Evolutionary conservation across 1,139 yeast genomes (phyloP).

Genomic region (Taiozyma sp.): DNA sequence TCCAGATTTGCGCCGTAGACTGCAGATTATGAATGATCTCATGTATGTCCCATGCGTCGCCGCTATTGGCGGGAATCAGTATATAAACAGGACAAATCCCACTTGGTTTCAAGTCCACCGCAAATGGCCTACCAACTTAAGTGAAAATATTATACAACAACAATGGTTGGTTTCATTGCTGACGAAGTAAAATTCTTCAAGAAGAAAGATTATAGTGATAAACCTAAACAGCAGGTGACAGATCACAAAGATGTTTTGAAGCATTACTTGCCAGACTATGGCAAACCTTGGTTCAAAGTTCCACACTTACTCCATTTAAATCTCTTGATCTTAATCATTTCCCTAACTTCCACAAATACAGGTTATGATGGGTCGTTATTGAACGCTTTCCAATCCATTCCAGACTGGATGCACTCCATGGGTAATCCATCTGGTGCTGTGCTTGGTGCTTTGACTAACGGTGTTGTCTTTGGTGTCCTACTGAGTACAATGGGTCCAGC

Average conservation of each 20-base stretch:
- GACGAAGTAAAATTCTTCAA: slow-evolving; percentile 20
- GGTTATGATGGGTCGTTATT: slow-evolving; percentile 52
- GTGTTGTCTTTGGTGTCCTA: slow-evolving; percentile 46
- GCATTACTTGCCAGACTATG: slow-evolving; percentile 25
- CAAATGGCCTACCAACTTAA: no score
- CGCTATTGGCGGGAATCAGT: neutral
- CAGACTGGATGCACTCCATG: slow-evolving; percentile 33
- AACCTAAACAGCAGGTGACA: slow-evolving; percentile 1
- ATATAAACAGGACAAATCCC: neutral
- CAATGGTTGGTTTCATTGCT: slow-evolving; percentile 21
- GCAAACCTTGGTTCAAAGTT: slow-evolving; percentile 30
- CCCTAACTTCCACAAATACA: slow-evolving; percentile 42
- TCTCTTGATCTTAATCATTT: slow-evolving; percentile 33
- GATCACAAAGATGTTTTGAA: slow-evolving; percentile 11
- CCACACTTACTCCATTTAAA: slow-evolving; percentile 36
- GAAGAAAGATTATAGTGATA: slow-evolving; percentile 4
- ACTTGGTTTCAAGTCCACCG: no score
- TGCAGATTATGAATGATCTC: neutral
- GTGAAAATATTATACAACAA: neutral
- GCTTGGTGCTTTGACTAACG: slow-evolving; percentile 45
- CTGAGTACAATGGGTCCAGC: slow-evolving; percentile 20
- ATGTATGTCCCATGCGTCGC: neutral
- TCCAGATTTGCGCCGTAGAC: neutral
- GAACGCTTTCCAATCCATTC: slow-evolving; percentile 46
- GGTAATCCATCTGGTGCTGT: slow-evolving; percentile 38